Percentiles rank a stretch among this genome's conserved stretches.
Conservation (phyloP, 2,329 filamentous ascomycete species). For the Aspergillus floridensis region DNA sequence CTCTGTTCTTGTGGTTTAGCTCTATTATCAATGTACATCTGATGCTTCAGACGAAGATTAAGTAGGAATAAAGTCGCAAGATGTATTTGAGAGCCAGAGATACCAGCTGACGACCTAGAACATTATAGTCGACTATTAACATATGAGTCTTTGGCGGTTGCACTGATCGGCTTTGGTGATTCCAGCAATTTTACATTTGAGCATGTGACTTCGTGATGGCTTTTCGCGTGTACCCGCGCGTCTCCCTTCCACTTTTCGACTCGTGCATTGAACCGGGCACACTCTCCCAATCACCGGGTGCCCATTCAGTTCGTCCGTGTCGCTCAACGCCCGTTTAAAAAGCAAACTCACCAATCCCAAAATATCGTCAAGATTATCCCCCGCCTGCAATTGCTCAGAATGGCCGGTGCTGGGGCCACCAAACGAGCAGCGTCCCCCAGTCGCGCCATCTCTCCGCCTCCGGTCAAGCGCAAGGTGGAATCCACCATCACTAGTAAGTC, state of each 20-base stretch:
- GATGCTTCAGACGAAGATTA: background rate
- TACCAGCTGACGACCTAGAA: too few relatives aligned
- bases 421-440: constrained; percentile 39
- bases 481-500: constrained; percentile 54
- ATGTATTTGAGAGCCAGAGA: background rate
- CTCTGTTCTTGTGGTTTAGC: constrained; percentile 8
- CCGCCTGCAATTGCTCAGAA: constrained; percentile 19
- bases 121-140: too few relatives aligned
- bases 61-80: background rate
- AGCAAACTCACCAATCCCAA: background rate
- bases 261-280: background rate
- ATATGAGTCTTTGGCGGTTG: too few relatives aligned
- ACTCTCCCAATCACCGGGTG: constrained; percentile 3
- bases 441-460: constrained; percentile 56
- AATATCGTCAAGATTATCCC: constrained; percentile 9
- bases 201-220: constrained; percentile 42
- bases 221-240: constrained; percentile 26
- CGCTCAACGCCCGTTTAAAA: too few relatives aligned
- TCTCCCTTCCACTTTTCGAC: constrained; percentile 12
- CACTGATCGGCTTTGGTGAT: background rate
- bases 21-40: background rate
- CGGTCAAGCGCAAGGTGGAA: constrained; percentile 54
- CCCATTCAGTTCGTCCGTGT: too few relatives aligned
- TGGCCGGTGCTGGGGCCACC: constrained; percentile 26
- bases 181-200: constrained; percentile 11